A percentile compares a stretch with the other conserved stretches of the same genome.
phyloP scores from a whole-genome alignment of 306 rosid genomes.

The Cyamopsis tetragonoloba region DNA sequence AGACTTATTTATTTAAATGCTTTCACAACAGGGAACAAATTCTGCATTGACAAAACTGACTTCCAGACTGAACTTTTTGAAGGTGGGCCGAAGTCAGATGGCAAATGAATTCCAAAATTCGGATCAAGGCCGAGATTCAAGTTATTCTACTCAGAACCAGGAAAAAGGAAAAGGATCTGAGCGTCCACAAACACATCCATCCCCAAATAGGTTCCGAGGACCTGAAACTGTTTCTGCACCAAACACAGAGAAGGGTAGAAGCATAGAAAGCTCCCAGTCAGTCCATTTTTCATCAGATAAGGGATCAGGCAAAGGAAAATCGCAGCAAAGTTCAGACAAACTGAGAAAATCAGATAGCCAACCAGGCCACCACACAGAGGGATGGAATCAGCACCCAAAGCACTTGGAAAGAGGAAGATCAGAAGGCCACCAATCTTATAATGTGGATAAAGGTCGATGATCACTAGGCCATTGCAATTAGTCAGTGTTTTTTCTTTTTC shows the following conservation, averaged over 20 bases:
- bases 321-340: slow-evolving; percentile 38
- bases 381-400: slow-evolving; percentile 37
- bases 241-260: slow-evolving; percentile 37
- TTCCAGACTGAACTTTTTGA: slow-evolving; percentile 72
- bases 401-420: slow-evolving; percentile 60
- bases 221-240: slow-evolving; percentile 25
- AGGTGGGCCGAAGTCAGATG: slow-evolving; percentile 62
- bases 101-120: slow-evolving; percentile 55
- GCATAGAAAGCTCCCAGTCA: slow-evolving; percentile 27
- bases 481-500: slow-evolving; percentile 11
- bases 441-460: slow-evolving; percentile 49
- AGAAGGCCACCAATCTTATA: slow-evolving; percentile 40
- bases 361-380: slow-evolving; percentile 36
- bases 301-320: slow-evolving; percentile 35
- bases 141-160: slow-evolving; percentile 24
- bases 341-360: slow-evolving; percentile 54
- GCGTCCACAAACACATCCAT: slow-evolving; percentile 23
- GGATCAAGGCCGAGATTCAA: slow-evolving; percentile 45
- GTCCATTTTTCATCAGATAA: slow-evolving; percentile 22
- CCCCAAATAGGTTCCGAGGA: slow-evolving; percentile 30
- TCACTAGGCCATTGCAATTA: slow-evolving; percentile 27
- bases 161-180: slow-evolving; percentile 50
- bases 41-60: slow-evolving; percentile 77
- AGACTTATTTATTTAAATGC: slow-evolving; percentile 34
- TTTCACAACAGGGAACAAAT: slow-evolving; percentile 55